Evolutionary conservation across 225 moss, liverwort and hornwort genomes (phyloP).

Genomic region (Pleurozium schreberi): DNA sequence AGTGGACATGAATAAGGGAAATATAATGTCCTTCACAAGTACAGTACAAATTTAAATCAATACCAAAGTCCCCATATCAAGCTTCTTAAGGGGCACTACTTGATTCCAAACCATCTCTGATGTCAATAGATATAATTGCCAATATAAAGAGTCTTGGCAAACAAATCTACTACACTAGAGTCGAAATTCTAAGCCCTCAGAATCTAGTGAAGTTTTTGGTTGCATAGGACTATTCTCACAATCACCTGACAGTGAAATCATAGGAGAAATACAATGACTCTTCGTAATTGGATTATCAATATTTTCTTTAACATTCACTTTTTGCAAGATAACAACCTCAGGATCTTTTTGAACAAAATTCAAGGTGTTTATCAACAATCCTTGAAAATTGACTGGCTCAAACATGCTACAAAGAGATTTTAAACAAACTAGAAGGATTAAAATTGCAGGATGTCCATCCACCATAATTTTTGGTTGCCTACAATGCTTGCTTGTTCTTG

Average conservation of each 20-base stretch:
- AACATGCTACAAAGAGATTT: neutral
- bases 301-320: neutral
- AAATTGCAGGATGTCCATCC: neutral
- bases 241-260: neutral
- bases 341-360: neutral
- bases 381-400: accelerated
- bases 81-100: too few species aligned
- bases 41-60: too few species aligned
- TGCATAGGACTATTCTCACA: neutral
- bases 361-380: neutral
- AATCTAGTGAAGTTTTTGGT: neutral
- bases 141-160: accelerated
- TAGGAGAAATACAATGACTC: accelerated
- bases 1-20: too few species aligned
- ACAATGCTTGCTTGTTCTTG: accelerated
- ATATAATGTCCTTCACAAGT: too few species aligned
- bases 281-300: neutral
- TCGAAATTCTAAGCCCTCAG: accelerated
- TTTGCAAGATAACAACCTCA: neutral
- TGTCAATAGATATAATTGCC: too few species aligned
- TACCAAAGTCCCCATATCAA: too few species aligned
- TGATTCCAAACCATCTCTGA: too few species aligned
- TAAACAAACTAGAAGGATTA: neutral
- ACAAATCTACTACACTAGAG: neutral
- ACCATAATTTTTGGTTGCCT: neutral